Evolutionary conservation across 2,329 filamentous ascomycete genomes (phyloP), one percentile per base, ranked within the genome.

Genomic region (Chaetomium globosum): DNA sequence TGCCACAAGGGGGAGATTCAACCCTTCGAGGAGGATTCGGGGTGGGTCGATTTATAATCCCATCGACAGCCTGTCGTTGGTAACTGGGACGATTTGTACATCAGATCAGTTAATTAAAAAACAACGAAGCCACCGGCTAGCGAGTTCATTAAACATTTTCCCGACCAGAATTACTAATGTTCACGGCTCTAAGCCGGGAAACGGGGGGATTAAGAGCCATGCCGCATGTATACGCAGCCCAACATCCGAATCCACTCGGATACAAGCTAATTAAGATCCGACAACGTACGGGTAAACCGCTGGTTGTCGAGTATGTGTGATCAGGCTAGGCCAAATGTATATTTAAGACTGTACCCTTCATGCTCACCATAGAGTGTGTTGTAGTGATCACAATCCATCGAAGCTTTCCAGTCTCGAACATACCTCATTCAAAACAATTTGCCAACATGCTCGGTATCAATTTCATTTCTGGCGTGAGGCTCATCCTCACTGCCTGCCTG

Each of bases 231-330:
- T 5, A 30, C 5, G 26, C 49, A 31, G 5, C 19, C 23, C 28
- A 53, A 53, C 51, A n/a, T 53, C 51, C 51, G 51, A 53, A 30
- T 28, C 51, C 10, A 31, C 28, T 53, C 51, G 51, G 51, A 31
- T 28, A 30, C 23, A 53, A 30, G 7, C 26, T n/a, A 53, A 53
- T 13, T n/a, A 53, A 53, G 26, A 13, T 30, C 51, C 51, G 51
- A 53, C 2, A 8, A 31, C 51, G 19, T 5, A 16, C 51, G 51
- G 51, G 19, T 19, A 53, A 30, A 53, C 4, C 16, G 26, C 26
- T n/a, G n/a, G 21, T n/a, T 23, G 8, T 23, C 12, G 21, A 23
- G n/a, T 23, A 23, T 48, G 46, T 48, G n/a, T 21, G 46, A 48
- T 23, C 9, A 23, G 46, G n/a, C 21, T 23, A n/a, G 8, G 3